Evolutionary conservation across 1,284 basidiomycete species (phyloP), one percentile per base, ranked within the genome.

Genomic region (Melampsora americana): DNA sequence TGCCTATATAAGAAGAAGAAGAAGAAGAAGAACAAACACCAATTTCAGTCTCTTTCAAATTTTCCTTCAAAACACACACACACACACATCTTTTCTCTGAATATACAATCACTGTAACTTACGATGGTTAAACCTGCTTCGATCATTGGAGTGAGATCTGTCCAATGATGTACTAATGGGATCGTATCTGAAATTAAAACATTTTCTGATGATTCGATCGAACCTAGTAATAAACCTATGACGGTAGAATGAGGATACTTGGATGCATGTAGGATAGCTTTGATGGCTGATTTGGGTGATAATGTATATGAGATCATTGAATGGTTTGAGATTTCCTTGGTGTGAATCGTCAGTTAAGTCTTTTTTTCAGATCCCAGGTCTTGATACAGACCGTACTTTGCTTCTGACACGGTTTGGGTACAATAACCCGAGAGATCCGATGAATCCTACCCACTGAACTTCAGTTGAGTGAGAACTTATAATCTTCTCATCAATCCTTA

Each of bases 171-270:
- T 9, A 66, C 53, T 9, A 73, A 46, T 20, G 71, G 71, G 32
- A 73, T 73, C 48, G 50, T 64, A 53, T 73, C 71, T 26, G 46
- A 53, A 46, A 73, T 73, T 12, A n/a, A n/a, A 9, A 73, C 39
- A 20, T 9, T 35, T 30, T 62, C 32, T 0, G 1, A 12, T 23
- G n/a, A 12, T 23, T 66, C 71, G 28, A n/a, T 73, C 71, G 48
- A 44, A 5, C 64, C 64, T 35, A 73, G 35, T 2, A 73, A 39
- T 20, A 73, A 32, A 39, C 71, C 71, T 61, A 73, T 59, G 46
- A 73, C 71, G 20, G 62, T 66, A 5, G 62, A 66, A 26, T 73
- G 62, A 12, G 71, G 64, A 64, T 73, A 73, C 39, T 73, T 73
- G 28, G 30, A 16, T 50, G 48, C 28, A 61, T 73, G 71, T 9